phyloP scores from a whole-genome alignment of 1,284 basidiomycete species.

The Exobasidium rhododendri region DNA sequence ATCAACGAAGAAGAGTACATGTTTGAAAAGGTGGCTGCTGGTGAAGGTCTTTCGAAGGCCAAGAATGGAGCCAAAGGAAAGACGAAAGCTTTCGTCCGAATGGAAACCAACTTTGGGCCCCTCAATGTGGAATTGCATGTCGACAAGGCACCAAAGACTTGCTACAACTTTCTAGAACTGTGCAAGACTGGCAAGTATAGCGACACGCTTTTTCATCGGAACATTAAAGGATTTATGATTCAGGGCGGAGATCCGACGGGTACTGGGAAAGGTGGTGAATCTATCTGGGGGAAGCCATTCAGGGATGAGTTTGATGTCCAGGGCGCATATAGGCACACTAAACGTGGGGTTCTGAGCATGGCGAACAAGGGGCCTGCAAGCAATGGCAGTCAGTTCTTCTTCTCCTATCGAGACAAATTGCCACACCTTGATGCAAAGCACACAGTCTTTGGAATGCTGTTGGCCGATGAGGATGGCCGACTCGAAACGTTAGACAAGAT shows the following conservation, averaged over 20 bases:
- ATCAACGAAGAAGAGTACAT: conserved; percentile 88
- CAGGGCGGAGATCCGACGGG: conserved; percentile 63
- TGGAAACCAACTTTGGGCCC: conserved; percentile 83
- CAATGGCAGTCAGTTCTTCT: conserved; percentile 62
- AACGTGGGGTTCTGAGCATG: conserved; percentile 29
- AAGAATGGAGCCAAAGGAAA: conserved; percentile 16
- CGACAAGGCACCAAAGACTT: conserved; percentile 73
- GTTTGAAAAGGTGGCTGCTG: conserved; percentile 79
- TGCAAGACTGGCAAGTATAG: conserved; percentile 88
- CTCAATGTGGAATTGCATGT: conserved; percentile 80
- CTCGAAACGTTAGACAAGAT: conserved; percentile 69
- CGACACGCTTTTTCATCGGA: conserved; percentile 56
- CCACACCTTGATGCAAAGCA: conserved; percentile 72
- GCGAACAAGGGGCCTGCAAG: conserved; percentile 37
- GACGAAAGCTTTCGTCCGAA: conserved; percentile 58
- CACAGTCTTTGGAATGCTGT: conserved; percentile 85
- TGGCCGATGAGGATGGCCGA: conserved; percentile 78
- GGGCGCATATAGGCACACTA: conserved; percentile 45
- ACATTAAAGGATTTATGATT: conserved; percentile 73
- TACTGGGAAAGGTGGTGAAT: conserved; percentile 77
- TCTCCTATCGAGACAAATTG: conserved; percentile 60
- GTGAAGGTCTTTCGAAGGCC: conserved; percentile 61
- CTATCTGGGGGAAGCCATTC: conserved; percentile 66
- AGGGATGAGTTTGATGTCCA: conserved; percentile 56
- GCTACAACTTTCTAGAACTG: conserved; percentile 83